Percentiles rank a stretch among this genome's conserved stretches.
Evolutionary conservation across 352 stramenopile genomes (phyloP).

Genomic region (Globisporangium radiosum): DNA sequence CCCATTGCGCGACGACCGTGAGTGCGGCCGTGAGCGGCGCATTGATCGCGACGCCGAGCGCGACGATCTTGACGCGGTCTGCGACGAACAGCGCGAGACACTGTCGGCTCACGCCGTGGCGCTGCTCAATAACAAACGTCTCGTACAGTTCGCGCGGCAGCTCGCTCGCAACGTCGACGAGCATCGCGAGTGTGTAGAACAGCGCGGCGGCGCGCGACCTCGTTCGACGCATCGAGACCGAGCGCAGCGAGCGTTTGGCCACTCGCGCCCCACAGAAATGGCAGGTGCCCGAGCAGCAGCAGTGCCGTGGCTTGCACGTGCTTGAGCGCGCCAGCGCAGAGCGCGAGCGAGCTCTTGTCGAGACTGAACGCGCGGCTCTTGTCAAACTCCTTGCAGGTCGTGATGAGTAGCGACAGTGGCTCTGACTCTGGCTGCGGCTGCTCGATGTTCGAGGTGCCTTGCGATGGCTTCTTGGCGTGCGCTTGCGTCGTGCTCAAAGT

Average conservation of each 20-base stretch:
- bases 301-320: slow-evolving; percentile 80
- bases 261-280: slow-evolving; percentile 91
- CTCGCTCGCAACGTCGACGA: slow-evolving; percentile 48
- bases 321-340: slow-evolving; percentile 85
- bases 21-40: slow-evolving; percentile 54
- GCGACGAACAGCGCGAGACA: slow-evolving; percentile 92
- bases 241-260: slow-evolving; percentile 41
- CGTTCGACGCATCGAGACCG: slow-evolving; percentile 57
- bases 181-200: slow-evolving; percentile 54
- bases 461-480: slow-evolving; percentile 22
- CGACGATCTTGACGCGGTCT: slow-evolving; percentile 93
- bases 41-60: slow-evolving; percentile 77
- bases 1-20: slow-evolving; percentile 70
- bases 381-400: slow-evolving; percentile 89
- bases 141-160: slow-evolving; percentile 86
- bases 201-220: slow-evolving; percentile 80
- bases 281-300: slow-evolving; percentile 89
- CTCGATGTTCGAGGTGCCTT: slow-evolving; percentile 19
- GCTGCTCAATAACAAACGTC: slow-evolving; percentile 95
- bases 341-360: slow-evolving; percentile 94
- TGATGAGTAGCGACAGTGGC: slow-evolving; percentile 57
- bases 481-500: slow-evolving; percentile 16
- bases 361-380: slow-evolving; percentile 92
- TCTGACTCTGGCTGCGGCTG: slow-evolving; percentile 14
- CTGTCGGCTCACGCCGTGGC: slow-evolving; percentile 98